Evolutionary conservation across 257 asterid species (phyloP).

Genomic region (Paraleonurus japonicus): DNA sequence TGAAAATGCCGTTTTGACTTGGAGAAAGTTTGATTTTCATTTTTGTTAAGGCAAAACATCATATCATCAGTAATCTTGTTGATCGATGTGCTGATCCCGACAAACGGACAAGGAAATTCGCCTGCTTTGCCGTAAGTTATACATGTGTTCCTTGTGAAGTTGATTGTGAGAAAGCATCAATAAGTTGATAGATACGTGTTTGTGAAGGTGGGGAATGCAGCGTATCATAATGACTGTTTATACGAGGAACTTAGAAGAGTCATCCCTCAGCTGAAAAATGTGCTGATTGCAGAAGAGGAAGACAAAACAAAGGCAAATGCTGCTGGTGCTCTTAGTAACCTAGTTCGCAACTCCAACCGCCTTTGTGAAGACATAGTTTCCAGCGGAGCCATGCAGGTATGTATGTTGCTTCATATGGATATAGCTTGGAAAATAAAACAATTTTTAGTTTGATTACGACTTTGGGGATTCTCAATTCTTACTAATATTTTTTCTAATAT

Average conservation of each 20-base stretch:
- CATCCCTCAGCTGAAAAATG: constrained; percentile 76
- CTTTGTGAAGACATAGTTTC: constrained; percentile 94
- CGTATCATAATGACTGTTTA: constrained; percentile 83
- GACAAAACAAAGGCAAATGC: constrained; percentile 98
- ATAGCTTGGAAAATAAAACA: not conserved
- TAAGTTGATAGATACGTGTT: constrained; percentile 25
- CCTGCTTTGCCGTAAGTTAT: constrained; percentile 89
- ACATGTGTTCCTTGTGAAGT: not conserved
- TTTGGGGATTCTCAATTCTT: not conserved
- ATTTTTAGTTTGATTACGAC: too few relatives aligned
- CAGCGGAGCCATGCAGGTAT: constrained; percentile 94
- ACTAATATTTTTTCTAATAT: too few relatives aligned
- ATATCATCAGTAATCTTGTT: constrained; percentile 60
- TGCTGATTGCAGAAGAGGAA: constrained; percentile 84
- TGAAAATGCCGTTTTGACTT: not conserved
- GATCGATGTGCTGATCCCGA: constrained; percentile 94
- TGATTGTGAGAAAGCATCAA: constrained; percentile 5
- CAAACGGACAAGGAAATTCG: constrained; percentile 88
- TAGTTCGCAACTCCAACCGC: constrained; percentile 89
- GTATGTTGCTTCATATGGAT: not conserved
- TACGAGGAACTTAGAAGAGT: constrained; percentile 86
- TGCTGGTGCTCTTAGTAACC: constrained; percentile 97
- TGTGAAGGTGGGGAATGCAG: constrained; percentile 95
- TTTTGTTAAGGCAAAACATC: constrained; percentile 63
- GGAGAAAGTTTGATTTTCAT: constrained; percentile 2